Base-by-base conservation (phyloP, 495 filamentous ascomycete genomes). In the Pyrenopolyporus hunteri region DNA sequence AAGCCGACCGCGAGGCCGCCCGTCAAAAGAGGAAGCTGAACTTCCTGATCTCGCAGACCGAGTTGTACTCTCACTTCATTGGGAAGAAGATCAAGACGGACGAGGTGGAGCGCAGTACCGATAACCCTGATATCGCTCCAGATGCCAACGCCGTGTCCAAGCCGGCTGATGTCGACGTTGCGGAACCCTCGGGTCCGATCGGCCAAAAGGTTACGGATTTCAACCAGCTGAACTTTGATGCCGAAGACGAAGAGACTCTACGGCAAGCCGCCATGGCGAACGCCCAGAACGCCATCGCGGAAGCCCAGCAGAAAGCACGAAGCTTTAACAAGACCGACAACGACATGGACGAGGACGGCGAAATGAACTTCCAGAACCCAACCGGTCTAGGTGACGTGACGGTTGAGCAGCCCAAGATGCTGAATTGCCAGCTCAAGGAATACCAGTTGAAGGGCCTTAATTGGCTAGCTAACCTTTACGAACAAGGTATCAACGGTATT, bases 341-440 rank as follows among this genome's bases (percentile, higher is more conserved):
- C 46, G 78, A 85, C 44, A 77, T 89, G 65, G 87, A 90, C 57
- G 89, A 88, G 54, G 88, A 96, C 64, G 93, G 92, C 48, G 94
- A 99, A 74, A 89, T 99, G 89, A 98, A 98, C 76, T 99, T 99
- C 84, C 94, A 99, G 77, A 98, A 99, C 71, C 94, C 94, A 3
- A 91, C 92, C 3, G 92, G 92, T 67, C 82, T 99, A 74, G 92
- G 92, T 59, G 91, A 91, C 67, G 91, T 96, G 64, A 90, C 96
- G 67, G 89, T 99, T 59, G 86, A 91, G 49, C 94, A 99, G 72
- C 94, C 94, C 6, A 93, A 91, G 73, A 88, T 99, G 80, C 85
- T 99, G 67, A 91, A 88, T 63, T 91, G 91, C 52, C 88, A 93
- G 70, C 82, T 99, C 60, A 99, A 99, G 69, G 94, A 98, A 70